Base-by-base conservation (phyloP, 169 alveolate genomes). In the Prorocentrum cordatum region DNA sequence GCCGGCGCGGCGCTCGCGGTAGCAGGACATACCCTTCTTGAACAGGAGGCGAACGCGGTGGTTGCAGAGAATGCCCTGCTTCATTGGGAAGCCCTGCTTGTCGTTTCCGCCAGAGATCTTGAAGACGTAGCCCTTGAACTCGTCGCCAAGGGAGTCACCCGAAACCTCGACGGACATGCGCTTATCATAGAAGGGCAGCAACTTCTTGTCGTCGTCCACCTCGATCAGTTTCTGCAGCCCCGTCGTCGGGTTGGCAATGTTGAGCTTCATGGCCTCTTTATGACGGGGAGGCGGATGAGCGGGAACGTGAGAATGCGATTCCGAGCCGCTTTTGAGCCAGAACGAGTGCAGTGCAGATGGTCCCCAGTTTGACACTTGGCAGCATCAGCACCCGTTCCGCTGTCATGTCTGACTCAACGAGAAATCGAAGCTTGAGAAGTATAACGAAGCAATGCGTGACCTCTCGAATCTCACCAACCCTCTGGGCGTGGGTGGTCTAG, bases 11-110 rank as follows among this genome's bases (percentile, higher is more conserved):
- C 99, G 96, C 67, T 98, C 99, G 59, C 99, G 96, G 96, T 95
- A 98, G 95, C 98, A 95, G 89, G 62, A 50, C 89, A 79, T 79
- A 77, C 89, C 89, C 93, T 94, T 93, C 83, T 93, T 93, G 92
- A 96, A 94, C 67, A 96, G 94, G n/a, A 96, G 94, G 73, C 97
- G 94, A 2, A 96, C 98, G 2, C 98, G 93, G 68, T 91, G 66
- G 92, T 96, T 93, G 39, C 95, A 92, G 50, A 98, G 93, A 87
- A 98, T 99, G 64, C 99, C 99, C 95, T 97, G 99, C 97, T 97
- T 96, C 99, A 98, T 98, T 72, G 99, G 99, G 95, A 98, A 98
- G 42, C 99, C 99, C 95, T 98, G 99, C 94, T 98, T 98, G 95
- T 98, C 99, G 94, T 98, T 98, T 71, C 99, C 99, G n/a, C 94